Conservation (phyloP, 1,139 yeast species). For the Maudiozyma humilis region DNA sequence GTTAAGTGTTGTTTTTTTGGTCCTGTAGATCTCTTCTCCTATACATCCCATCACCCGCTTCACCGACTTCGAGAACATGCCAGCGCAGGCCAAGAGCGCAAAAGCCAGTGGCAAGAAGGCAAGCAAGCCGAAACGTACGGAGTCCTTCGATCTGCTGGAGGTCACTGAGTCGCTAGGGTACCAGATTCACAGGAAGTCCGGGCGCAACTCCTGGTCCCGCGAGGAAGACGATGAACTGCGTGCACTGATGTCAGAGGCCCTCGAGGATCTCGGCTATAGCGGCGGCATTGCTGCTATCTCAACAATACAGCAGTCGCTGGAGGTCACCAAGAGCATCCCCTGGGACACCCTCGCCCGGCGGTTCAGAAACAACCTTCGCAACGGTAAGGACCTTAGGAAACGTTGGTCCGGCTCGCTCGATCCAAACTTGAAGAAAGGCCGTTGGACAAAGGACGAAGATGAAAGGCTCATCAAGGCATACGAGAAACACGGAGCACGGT, state of each 20-base stretch:
- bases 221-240: conserved; percentile 51
- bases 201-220: conserved; percentile 60
- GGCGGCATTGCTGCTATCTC: conserved; percentile 31
- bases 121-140: conserved; percentile 25
- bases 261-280: conserved; percentile 28
- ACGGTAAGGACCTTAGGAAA: conserved; percentile 62
- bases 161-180: conserved; percentile 69
- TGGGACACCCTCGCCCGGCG: conserved; percentile 63
- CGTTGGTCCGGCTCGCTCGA: conserved; percentile 76
- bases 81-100: too few species aligned
- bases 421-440: conserved; percentile 73
- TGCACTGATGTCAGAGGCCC: conserved; percentile 33
- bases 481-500: conserved; percentile 62
- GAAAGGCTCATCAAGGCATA: conserved; percentile 54
- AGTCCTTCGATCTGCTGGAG: conserved; percentile 51
- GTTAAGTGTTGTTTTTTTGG: too few species aligned
- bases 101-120: too few species aligned
- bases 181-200: conserved; percentile 56
- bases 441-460: conserved; percentile 87
- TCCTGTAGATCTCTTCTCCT: too few species aligned
- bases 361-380: conserved; percentile 37
- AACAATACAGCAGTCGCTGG: conserved; percentile 24
- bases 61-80: too few species aligned
- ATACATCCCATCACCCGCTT: too few species aligned
- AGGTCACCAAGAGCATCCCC: conserved; percentile 25